Conservation (phyloP, 129 eudicot species). For the Lactuca sativa region DNA sequence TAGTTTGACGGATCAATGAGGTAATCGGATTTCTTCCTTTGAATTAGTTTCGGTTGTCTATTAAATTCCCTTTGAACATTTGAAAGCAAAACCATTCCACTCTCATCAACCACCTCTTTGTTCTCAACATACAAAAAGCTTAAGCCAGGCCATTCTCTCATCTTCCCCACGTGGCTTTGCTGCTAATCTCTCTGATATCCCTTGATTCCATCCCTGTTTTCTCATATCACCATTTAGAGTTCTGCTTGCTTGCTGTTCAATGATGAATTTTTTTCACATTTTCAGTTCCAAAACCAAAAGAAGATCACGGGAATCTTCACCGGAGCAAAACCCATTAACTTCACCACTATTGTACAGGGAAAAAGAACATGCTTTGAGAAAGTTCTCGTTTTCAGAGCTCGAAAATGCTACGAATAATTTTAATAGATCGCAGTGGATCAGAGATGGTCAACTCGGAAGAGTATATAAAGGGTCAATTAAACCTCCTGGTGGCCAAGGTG, state of each 20-base stretch:
- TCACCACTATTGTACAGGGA: conserved; percentile 50
- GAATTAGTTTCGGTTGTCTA: too few relatives aligned
- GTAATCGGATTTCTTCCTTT: too few relatives aligned
- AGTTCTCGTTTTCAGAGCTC: conserved; percentile 62
- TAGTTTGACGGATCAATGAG: too few relatives aligned
- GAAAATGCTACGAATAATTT: conserved; percentile 64
- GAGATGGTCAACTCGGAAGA: conserved; percentile 84
- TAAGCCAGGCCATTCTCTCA: neutral
- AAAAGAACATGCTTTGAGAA: conserved; percentile 52
- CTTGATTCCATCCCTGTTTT: conserved; percentile 5
- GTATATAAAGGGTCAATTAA: conserved; percentile 70
- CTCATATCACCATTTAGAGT: neutral
- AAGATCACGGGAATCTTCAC: conserved; percentile 48
- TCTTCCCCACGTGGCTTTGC: conserved; percentile 4
- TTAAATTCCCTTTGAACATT: too few relatives aligned
- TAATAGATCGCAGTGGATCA: conserved; percentile 56
- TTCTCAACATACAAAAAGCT: neutral
- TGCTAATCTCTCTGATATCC: conserved; percentile 1
- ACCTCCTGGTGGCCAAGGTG: conserved; percentile 40
- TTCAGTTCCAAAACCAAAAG: conserved; percentile 40
- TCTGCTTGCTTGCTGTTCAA: conserved; percentile 12
- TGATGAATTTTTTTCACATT: conserved; percentile 57
- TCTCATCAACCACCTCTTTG: conserved; percentile 11
- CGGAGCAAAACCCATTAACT: conserved; percentile 27
- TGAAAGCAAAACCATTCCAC: conserved; percentile 16